phyloP scores from a whole-genome alignment of 2,329 filamentous ascomycete species.

The Phialemoniopsis sp. region DNA sequence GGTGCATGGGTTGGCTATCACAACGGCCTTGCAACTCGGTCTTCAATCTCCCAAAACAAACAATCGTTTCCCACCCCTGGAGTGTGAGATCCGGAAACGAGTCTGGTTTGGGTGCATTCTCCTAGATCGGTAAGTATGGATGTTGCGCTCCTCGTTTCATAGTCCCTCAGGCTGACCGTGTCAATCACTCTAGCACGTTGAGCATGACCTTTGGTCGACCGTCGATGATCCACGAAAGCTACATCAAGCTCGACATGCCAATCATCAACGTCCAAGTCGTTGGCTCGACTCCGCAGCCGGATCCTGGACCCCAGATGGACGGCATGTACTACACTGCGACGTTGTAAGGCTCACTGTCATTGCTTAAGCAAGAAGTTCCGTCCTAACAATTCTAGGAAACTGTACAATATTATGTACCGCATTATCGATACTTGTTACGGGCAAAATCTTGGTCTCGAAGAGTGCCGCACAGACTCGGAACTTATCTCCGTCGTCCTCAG shows the following conservation, averaged over 20 bases:
- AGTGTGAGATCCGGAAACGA: constrained; percentile 41
- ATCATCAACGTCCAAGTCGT: constrained; percentile 5
- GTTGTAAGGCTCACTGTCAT: constrained; percentile 15
- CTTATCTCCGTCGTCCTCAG: constrained; percentile 28
- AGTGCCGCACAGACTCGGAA: constrained; percentile 14
- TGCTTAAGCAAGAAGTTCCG: neutral
- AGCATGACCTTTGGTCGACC: constrained; percentile 50
- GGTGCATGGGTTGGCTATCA: constrained; percentile 46
- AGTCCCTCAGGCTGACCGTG: neutral
- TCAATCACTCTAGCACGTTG: constrained; percentile 25
- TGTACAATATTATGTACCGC: constrained; percentile 26
- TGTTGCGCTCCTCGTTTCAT: neutral
- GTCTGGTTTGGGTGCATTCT: constrained; percentile 46
- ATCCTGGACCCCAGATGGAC: constrained; percentile 3
- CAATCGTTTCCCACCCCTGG: constrained; percentile 27
- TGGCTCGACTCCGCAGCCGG: constrained; percentile 5
- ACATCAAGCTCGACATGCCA: constrained; percentile 33
- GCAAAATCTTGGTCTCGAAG: constrained; percentile 33
- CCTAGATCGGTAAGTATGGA: constrained; percentile 31
- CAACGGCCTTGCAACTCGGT: constrained; percentile 45
- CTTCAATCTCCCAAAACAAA: constrained; percentile 38
- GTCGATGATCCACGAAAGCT: constrained; percentile 36
- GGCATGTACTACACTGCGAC: constrained; percentile 25
- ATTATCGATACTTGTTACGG: constrained; percentile 36
- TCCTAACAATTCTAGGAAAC: constrained; percentile 9